Percentiles rank a stretch among this genome's conserved stretches.
phyloP scores from a whole-genome alignment of 176 grass and related monocot species.

The Avena sativa region DNA sequence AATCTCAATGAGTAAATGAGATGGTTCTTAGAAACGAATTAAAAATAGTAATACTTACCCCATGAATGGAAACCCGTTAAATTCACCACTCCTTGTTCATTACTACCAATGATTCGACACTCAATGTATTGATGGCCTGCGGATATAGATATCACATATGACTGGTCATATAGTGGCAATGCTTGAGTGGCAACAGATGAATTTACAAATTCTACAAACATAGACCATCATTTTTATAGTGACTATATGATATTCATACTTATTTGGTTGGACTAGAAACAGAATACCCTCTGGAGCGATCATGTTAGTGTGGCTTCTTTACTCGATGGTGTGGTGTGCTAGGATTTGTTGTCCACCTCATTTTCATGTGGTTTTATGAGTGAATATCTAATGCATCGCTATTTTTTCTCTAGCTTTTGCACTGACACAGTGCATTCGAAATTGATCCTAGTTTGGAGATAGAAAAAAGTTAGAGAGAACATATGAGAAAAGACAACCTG shows the following conservation, averaged over 20 bases:
- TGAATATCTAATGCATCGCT: background rate
- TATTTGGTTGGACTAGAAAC: background rate
- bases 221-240: background rate
- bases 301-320: background rate
- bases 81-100: too few species aligned
- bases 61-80: too few species aligned
- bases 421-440: background rate
- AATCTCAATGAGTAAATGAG: too few species aligned
- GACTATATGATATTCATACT: background rate
- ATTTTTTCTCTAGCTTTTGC: background rate
- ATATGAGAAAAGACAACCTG: too few species aligned
- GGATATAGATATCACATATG: too few species aligned
- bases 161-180: background rate
- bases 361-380: background rate
- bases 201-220: too few species aligned
- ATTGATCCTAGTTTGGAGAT: background rate
- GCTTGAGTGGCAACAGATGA: background rate
- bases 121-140: too few species aligned
- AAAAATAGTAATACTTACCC: too few species aligned
- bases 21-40: too few species aligned
- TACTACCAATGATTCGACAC: too few species aligned
- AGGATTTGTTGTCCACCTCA: background rate
- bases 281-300: background rate
- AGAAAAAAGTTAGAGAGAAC: background rate
- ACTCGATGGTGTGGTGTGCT: background rate